Conservation (phyloP, 805 yeast genomes). For the Pichia exigua region DNA sequence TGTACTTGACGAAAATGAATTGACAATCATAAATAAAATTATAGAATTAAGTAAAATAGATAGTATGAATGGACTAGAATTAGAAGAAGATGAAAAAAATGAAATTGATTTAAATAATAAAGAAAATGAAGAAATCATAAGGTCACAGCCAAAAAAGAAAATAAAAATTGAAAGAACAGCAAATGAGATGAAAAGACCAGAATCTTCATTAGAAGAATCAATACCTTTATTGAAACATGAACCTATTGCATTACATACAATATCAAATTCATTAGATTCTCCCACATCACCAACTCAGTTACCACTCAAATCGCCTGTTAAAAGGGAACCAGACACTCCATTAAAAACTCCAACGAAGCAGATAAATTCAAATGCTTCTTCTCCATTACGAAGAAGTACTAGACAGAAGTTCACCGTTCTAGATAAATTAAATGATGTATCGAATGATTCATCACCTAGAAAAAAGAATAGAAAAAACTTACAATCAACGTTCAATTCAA, state of each 20-base stretch:
- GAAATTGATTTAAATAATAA: constrained; percentile 5
- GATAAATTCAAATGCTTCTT: background rate
- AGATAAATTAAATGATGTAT: constrained; percentile 1
- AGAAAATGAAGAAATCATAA: background rate
- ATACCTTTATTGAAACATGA: background rate
- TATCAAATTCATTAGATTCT: background rate
- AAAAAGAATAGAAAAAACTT: background rate
- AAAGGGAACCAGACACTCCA: background rate
- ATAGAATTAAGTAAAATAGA: constrained; percentile 31
- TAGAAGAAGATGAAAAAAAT: constrained; percentile 15
- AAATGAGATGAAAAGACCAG: background rate
- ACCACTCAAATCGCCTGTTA: background rate
- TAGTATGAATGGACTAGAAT: constrained; percentile 15
- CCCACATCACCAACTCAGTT: background rate
- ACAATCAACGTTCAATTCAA: constrained; percentile 9
- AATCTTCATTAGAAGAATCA: background rate
- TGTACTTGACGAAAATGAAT: constrained; percentile 33
- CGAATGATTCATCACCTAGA: constrained; percentile 5
- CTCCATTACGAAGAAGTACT: constrained; percentile 4
- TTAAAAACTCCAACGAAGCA: background rate
- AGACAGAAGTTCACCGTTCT: background rate
- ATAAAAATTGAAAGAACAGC: background rate
- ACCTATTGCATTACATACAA: background rate
- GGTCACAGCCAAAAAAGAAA: background rate
- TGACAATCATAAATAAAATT: constrained; percentile 39